phyloP scores from a whole-genome alignment of 2,329 filamentous ascomycete genomes.

The Dothistroma pini region DNA sequence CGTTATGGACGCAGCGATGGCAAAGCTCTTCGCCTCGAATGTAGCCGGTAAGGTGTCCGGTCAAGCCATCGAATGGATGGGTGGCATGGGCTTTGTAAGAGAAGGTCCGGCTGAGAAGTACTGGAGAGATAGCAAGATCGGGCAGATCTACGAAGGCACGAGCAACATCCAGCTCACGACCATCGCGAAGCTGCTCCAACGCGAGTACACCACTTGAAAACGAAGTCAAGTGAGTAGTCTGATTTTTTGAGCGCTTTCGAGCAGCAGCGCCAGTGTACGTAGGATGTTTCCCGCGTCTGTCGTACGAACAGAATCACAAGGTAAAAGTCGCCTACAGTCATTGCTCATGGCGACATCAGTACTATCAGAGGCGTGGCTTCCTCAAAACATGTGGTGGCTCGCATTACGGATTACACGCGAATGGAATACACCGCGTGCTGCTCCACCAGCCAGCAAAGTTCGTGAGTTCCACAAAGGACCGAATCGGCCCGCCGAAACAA shows the following conservation, averaged over 20 bases:
- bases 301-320: slow-evolving; percentile 4
- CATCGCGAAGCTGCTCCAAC: slow-evolving; percentile 67
- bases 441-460: background rate
- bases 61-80: slow-evolving; percentile 97
- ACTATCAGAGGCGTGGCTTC: background rate
- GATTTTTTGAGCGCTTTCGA: background rate
- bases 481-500: background rate
- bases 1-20: slow-evolving; percentile 94
- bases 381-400: slow-evolving; percentile 2
- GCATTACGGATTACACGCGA: background rate
- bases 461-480: background rate
- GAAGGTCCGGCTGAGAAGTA: slow-evolving; percentile 98
- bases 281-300: slow-evolving; percentile 1
- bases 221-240: background rate
- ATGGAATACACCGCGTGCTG: background rate
- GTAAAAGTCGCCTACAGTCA: slow-evolving; percentile 3
- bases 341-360: slow-evolving; percentile 6
- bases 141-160: slow-evolving; percentile 77
- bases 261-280: background rate
- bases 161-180: slow-evolving; percentile 70
- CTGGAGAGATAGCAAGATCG: slow-evolving; percentile 97
- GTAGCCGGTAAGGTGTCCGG: slow-evolving; percentile 84
- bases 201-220: slow-evolving; percentile 55
- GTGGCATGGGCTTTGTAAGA: slow-evolving; percentile 96
- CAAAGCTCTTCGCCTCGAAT: slow-evolving; percentile 91